phyloP scores from a whole-genome alignment of 2,329 filamentous ascomycete species.

The Pyrenochaeta sp. region DNA sequence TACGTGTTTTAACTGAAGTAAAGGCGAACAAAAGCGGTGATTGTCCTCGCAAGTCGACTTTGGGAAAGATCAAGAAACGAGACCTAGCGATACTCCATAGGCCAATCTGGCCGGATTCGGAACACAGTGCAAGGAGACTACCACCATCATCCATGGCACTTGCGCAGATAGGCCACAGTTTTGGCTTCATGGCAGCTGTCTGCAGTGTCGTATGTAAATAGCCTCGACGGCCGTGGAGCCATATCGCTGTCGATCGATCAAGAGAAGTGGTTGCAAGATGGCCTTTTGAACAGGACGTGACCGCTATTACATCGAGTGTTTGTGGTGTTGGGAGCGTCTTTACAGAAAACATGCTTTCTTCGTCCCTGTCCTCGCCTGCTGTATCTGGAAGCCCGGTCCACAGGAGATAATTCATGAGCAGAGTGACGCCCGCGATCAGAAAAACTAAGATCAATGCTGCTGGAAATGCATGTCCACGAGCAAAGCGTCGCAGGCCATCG shows the following conservation, averaged over 20 bases:
- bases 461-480: conserved; percentile 71
- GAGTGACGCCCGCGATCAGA: conserved; percentile 68
- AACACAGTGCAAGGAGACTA: conserved; percentile 71
- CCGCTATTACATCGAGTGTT: conserved; percentile 71
- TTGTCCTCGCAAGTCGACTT: conserved; percentile 64
- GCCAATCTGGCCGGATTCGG: conserved; percentile 63
- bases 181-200: conserved; percentile 44
- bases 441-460: conserved; percentile 71
- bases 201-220: conserved; percentile 41
- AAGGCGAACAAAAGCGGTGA: conserved; percentile 70
- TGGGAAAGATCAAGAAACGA: conserved; percentile 61
- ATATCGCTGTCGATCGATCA: conserved; percentile 72
- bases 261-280: conserved; percentile 73
- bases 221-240: conserved; percentile 51
- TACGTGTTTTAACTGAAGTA: conserved; percentile 37
- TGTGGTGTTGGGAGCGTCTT: conserved; percentile 70
- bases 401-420: conserved; percentile 77
- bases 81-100: conserved; percentile 69
- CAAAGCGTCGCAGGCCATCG: conserved; percentile 57
- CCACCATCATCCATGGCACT: conserved; percentile 71
- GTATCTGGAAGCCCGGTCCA: conserved; percentile 65
- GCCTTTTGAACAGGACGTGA: conserved; percentile 69
- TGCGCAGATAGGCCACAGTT: conserved; percentile 60
- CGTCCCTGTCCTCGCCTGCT: conserved; percentile 56
- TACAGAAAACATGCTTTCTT: conserved; percentile 64